Percentiles rank a stretch among this genome's conserved stretches.
phyloP scores from a whole-genome alignment of 139 green algal genomes.

The Micractinium conductrix region DNA sequence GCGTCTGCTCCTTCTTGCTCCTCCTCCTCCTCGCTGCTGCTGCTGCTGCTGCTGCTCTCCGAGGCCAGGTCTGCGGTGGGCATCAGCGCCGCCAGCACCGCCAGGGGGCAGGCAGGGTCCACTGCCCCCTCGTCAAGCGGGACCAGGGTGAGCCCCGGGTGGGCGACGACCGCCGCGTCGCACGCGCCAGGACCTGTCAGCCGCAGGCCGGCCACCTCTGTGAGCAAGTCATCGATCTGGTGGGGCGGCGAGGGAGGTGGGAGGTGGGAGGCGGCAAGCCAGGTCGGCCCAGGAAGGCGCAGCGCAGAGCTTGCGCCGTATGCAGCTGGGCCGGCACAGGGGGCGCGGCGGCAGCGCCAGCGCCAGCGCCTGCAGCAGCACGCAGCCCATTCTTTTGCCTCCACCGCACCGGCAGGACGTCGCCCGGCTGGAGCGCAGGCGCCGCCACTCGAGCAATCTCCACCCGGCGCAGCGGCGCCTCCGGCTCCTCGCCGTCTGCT shows the following conservation, averaged over 20 bases:
- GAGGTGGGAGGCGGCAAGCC: too few relatives aligned
- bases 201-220: not conserved
- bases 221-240: not conserved
- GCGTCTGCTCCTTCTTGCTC: too few relatives aligned
- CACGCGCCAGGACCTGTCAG: not conserved
- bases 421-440: not conserved
- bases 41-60: not conserved
- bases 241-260: not conserved
- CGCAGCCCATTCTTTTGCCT: too few relatives aligned
- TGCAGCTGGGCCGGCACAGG: too few relatives aligned
- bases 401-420: conserved; percentile 7
- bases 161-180: not conserved
- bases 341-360: too few relatives aligned
- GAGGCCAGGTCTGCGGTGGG: conserved; percentile 11
- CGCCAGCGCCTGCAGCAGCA: too few relatives aligned
- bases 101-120: not conserved
- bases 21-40: not conserved
- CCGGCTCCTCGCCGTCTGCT: not conserved
- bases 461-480: not conserved
- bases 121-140: not conserved
- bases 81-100: not conserved
- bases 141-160: conserved; percentile 12
- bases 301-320: too few relatives aligned
- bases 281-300: too few relatives aligned
- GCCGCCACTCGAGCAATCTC: not conserved